Base-by-base conservation (phyloP, 257 asterid species). In the Solanum pimpinellifolium region DNA sequence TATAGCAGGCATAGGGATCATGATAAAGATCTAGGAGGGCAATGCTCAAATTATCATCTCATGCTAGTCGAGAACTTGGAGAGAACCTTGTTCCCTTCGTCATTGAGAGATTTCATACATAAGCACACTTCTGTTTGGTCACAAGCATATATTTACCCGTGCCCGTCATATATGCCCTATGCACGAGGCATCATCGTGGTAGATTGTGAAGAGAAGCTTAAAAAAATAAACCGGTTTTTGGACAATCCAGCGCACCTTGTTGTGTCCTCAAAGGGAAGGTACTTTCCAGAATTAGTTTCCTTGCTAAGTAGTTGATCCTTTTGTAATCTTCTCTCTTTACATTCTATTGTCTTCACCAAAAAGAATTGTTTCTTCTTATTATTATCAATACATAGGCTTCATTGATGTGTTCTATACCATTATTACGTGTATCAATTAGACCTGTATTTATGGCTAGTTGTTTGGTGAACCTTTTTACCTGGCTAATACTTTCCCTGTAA, bases 251-350 rank as follows among this genome's bases (percentile, higher is more conserved):
- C 86, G 42, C 92, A 91, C 88, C 74, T 94, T 20, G 86, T 94
- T 21, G 92, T 93, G 88, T 94, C 97, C 41, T 86, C 91, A 69
- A 91, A 86, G 60, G 97, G 94, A 92, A 94, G 97, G 96, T 94
- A 91, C 49, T 49, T 86, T 73, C 77, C 44, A 31, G 49, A 47
- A 69, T 70, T 52, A 81, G 70, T 81, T 49, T 81, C 85, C 37
- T 81, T 35, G 20, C 65, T 29, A 49, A 81, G 46, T 81, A 29
- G 70, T 49, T 31, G 69, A 49, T 81, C 69, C 85, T 81, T 81
- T 49, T 18, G 70, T 18, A 7, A 11, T 21, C 68, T 80, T 20
- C 41, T 80, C 85, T 81, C 65, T 25, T 81, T 81, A 11, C 31
- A 31, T 81, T 31, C 12, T 31, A 49, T 3, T 81, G 46, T 81